Percentiles rank a stretch among this genome's conserved stretches.
phyloP scores from a whole-genome alignment of 225 moss, liverwort and hornwort species.

The Asterella californica region DNA sequence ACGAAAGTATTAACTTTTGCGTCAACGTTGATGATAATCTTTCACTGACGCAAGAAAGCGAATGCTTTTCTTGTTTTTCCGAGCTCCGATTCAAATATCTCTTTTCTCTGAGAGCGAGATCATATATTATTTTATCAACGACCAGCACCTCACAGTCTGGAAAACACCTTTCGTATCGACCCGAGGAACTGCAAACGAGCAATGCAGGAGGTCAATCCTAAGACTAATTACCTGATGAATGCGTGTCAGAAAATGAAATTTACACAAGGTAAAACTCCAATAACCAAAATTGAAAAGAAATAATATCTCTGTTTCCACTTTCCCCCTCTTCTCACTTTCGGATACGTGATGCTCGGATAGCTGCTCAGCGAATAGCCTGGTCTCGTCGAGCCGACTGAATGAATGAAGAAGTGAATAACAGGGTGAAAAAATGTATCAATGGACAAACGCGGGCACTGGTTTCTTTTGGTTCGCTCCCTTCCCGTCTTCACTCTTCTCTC shows the following conservation, averaged over 20 bases:
- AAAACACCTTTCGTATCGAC: neutral
- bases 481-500: neutral
- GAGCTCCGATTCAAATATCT: constrained; percentile 3
- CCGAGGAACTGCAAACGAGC: neutral
- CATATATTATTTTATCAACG: neutral
- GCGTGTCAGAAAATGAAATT: neutral
- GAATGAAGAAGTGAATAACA: neutral
- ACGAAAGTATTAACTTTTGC: neutral
- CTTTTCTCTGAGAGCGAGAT: neutral
- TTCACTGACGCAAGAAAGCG: neutral
- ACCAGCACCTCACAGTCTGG: neutral
- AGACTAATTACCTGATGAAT: constrained; percentile 8
- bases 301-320: neutral
- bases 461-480: neutral
- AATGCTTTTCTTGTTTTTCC: neutral
- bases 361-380: neutral
- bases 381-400: neutral
- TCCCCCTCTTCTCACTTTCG: neutral
- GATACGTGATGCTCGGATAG: neutral
- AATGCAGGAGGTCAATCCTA: constrained; percentile 6
- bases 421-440: neutral
- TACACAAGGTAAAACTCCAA: neutral
- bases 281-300: neutral
- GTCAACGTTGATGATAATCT: neutral
- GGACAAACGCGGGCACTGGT: neutral